These are phyloP conservation scores for Eleusine coracana DNA, from an alignment of 176 grass and related monocot species.

Conservation along the genomic window DNA sequence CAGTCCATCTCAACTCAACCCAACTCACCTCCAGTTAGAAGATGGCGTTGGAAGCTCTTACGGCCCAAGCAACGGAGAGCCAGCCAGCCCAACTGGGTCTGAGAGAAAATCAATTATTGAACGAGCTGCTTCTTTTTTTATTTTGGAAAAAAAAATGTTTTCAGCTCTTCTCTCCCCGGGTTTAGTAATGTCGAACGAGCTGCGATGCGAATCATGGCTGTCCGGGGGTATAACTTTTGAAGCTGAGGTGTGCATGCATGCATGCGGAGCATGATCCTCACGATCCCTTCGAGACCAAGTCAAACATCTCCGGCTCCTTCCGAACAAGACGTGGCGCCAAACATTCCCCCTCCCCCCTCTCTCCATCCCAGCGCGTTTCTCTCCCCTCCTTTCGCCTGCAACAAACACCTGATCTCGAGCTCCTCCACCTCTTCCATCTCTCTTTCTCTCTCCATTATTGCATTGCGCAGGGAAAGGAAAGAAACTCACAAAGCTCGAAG, in stretches of 20 bases:
- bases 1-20: neutral
- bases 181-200: no score
- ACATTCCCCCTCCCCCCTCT: neutral
- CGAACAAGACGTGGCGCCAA: slow-evolving; percentile 28
- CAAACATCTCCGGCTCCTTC: slow-evolving; percentile 9
- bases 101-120: neutral
- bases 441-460: neutral
- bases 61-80: neutral
- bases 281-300: slow-evolving; percentile 20
- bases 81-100: neutral
- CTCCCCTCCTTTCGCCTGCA: slow-evolving; percentile 36
- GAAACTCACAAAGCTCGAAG: neutral
- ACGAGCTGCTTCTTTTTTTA: no score
- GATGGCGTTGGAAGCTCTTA: neutral
- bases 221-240: neutral
- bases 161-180: no score
- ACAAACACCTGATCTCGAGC: slow-evolving; percentile 24
- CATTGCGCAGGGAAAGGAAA: neutral
- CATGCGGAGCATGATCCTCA: neutral
- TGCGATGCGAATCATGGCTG: neutral
- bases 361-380: slow-evolving; percentile 19
- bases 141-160: neutral
- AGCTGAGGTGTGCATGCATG: no score
- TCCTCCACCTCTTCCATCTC: neutral
- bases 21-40: no score